A percentile compares a stretch with the other conserved stretches of the same genome.
phyloP scores from a whole-genome alignment of 116 monocot genomes.

The Iris pallida region DNA sequence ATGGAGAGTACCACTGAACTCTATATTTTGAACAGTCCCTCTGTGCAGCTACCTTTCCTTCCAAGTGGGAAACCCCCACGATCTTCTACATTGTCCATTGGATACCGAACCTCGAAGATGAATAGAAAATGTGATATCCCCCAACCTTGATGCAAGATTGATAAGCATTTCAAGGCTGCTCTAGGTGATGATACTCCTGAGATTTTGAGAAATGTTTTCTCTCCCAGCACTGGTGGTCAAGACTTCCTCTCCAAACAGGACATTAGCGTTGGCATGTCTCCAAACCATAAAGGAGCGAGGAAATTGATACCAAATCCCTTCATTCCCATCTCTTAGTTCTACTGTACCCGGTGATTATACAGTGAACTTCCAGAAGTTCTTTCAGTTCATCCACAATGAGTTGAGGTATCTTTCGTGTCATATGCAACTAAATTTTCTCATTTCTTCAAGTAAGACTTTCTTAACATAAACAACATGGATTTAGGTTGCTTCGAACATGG shows the following conservation, averaged over 20 bases:
- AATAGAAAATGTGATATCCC: constrained; percentile 21
- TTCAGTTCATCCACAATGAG: constrained; percentile 17
- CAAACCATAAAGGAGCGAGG: constrained; percentile 55
- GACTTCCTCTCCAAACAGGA: constrained; percentile 60
- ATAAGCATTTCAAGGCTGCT: constrained; percentile 13
- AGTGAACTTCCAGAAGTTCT: constrained; percentile 3
- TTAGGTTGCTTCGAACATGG: no score
- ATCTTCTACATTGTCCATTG: constrained; percentile 23
- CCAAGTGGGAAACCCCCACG: constrained; percentile 65
- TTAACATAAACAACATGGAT: not conserved
- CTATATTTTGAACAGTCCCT: constrained; percentile 26
- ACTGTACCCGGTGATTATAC: constrained; percentile 20
- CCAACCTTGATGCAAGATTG: constrained; percentile 13
- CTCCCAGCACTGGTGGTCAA: constrained; percentile 48
- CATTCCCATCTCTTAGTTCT: constrained; percentile 60
- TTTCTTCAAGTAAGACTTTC: not conserved
- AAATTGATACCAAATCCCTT: constrained; percentile 81
- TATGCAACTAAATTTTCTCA: not conserved
- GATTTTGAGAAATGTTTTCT: constrained; percentile 24
- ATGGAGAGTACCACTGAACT: not conserved
- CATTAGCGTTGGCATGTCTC: constrained; percentile 27
- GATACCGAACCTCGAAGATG: constrained; percentile 21
- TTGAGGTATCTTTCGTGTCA: constrained; percentile 4
- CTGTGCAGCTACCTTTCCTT: constrained; percentile 26
- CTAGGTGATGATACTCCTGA: constrained; percentile 50